A percentile compares a stretch with the other conserved stretches of the same genome.
Conservation (phyloP, 176 grass and related monocot genomes). For the Cocos nucifera region DNA sequence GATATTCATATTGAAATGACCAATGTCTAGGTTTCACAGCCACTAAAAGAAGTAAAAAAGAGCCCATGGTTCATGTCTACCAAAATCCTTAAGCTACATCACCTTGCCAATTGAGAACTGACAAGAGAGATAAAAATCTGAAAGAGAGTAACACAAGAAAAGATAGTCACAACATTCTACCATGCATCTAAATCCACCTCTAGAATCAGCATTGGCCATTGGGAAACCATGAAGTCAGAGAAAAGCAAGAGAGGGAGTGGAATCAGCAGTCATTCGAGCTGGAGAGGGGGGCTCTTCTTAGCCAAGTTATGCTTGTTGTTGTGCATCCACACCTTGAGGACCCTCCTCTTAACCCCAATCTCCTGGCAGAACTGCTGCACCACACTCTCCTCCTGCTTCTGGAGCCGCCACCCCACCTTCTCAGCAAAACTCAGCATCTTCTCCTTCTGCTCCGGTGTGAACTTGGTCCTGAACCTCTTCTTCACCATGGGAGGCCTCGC, state of each 20-base stretch:
- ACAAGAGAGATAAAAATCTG: background rate
- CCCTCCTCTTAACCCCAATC: constrained; percentile 74
- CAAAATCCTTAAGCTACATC: background rate
- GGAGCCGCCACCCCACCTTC: constrained; percentile 69
- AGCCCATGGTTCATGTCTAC: background rate
- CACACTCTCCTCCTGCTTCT: constrained; percentile 60
- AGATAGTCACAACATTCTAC: background rate
- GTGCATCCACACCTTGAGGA: constrained; percentile 99
- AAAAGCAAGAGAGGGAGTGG: background rate
- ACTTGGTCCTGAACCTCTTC: constrained; percentile 81
- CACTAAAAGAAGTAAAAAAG: background rate
- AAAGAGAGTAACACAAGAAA: background rate
- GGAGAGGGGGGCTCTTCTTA: constrained; percentile 26
- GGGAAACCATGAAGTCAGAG: background rate
- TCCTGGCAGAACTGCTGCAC: constrained; percentile 87
- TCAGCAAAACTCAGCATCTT: constrained; percentile 77
- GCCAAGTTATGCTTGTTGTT: constrained; percentile 92
- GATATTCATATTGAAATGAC: background rate
- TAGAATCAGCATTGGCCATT: background rate
- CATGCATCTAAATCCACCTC: background rate
- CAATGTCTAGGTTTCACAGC: background rate
- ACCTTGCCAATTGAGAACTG: background rate
- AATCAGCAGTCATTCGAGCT: background rate
- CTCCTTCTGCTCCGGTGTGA: constrained; percentile 81
- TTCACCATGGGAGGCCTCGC: constrained; percentile 12